Base-by-base conservation (phyloP, 2,329 filamentous ascomycete genomes). In the Monilinia aucupariae region DNA sequence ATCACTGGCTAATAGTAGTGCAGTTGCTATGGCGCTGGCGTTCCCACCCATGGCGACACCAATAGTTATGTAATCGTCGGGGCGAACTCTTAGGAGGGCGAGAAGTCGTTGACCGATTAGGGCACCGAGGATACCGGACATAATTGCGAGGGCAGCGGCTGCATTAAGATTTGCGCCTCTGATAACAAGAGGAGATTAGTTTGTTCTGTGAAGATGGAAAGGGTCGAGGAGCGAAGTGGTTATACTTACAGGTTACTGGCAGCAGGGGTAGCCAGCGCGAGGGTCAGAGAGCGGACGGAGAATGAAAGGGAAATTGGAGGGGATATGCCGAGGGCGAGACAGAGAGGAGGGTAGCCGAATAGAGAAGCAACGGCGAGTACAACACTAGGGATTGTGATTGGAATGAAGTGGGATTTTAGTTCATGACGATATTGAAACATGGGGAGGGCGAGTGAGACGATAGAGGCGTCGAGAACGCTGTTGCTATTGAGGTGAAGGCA, bases 31-130 rank as follows among this genome's bases (percentile, higher is more conserved):
- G 7, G 83, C 84, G 4, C 80, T 82, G 0, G 82, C 84, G 69
- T 85, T 86, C 1, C 81, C 81, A 4, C 84, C 83, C n/a, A 86
- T 71, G 1, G 82, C 82, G 4, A 87, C 82, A 12, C 84, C 84
- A n/a, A 82, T 75, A 1, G 83, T 85, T 41, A 86, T 82, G 65
- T 86, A 87, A 71, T 86, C 84, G 68, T 86, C 83, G 80, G 54
- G 80, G 0, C 82, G 82, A 4, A 86, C 81, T 63, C 75, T 78
- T 65, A 86, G 66, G 72, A 75, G 75, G 6, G 71, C 73, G 55
- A 86, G 69, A 61, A 85, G 75, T 49, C 76, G 71, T 20, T 76
- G 74, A 0, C 83, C 84, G n/a, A 84, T 71, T 9, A 87, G 72
- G 4, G 82, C 82, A 0, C 84, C 84, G 8, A 83, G 67, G 20